Evolutionary conservation across 1,139 yeast species (phyloP).

Genomic region (Pneumocystis canis): DNA sequence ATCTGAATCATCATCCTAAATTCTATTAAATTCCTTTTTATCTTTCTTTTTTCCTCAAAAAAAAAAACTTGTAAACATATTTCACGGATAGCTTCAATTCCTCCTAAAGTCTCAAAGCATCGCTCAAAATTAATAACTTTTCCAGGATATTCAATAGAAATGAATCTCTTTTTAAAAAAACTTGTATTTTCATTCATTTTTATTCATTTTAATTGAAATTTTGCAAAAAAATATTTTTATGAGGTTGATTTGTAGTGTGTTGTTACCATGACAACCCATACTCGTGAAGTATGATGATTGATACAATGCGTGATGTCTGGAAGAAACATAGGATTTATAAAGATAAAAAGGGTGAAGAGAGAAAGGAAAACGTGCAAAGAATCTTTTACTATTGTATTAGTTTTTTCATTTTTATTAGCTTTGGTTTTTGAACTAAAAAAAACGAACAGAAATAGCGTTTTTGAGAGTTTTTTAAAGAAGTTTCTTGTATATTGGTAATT

Average conservation of each 20-base stretch:
- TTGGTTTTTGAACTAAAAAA: neutral
- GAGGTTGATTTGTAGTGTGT: neutral
- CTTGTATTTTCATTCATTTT: neutral
- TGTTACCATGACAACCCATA: neutral
- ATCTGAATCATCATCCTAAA: neutral
- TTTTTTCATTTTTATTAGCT: neutral
- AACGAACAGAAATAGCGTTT: neutral
- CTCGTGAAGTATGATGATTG: neutral
- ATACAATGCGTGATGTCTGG: neutral
- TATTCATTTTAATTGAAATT: too few species aligned
- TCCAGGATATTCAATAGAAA: constrained; percentile 58
- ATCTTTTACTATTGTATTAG: neutral
- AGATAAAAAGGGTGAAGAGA: neutral
- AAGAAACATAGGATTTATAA: neutral
- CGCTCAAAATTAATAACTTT: constrained; percentile 45
- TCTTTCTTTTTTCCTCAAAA: neutral
- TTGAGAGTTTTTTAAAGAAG: neutral
- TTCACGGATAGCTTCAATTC: constrained; percentile 1
- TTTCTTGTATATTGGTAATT: neutral
- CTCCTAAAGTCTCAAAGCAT: constrained; percentile 36
- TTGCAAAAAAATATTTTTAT: neutral
- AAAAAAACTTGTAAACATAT: constrained; percentile 1
- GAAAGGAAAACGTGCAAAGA: too few species aligned
- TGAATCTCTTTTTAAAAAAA: neutral
- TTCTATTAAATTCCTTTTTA: neutral